Base-by-base conservation (phyloP, 169 alveolate species). In the Miamiensis avidus region DNA sequence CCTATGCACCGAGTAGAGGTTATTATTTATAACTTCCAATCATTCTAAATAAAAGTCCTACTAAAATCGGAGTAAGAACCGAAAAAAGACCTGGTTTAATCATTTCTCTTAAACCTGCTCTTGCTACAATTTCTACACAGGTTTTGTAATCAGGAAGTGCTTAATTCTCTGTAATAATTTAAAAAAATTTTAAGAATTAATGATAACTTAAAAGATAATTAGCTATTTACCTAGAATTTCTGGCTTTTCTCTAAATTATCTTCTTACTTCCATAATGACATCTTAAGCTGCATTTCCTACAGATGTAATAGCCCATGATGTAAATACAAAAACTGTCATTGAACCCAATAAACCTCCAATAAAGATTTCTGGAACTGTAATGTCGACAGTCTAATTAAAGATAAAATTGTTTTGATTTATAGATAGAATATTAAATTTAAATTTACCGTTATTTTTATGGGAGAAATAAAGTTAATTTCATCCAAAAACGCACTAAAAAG, bases 271-370 rank as follows among this genome's bases (percentile, higher is more conserved):
- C 65, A 84, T 84, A 30, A 92, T 92, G 11, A 92, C 95, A 85
- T 89, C 93, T 84, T 89, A 82, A 25, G 95, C 95, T 76, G 95
- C 93, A 78, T 85, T 84, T 0, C 95, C 95, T 0, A 91, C 95
- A 26, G 95, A 93, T 77, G 88, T 84, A 34, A 91, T 83, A 31
- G 95, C 91, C 95, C 95, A 92, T 30, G 93, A 72, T 34, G 88
- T 75, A 82, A 92, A 92, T 0, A 92, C 92, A 83, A 92, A 92
- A 0, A 92, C 95, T 31, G 93, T 82, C 89, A 90, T 87, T 27
- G 95, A 84, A 25, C 95, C 95, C 0, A 89, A 74, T 15, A 92
- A 78, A 29, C 95, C 95, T 30, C 92, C 93, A 29, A 92, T 78
- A 73, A 84, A 92, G 20, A 92, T 82, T 82, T 89, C 93, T 28